Evolutionary conservation across 768 basidiomycete genomes (phyloP), one percentile per base, ranked within the genome.

Genomic region (Hortiboletus campestris): DNA sequence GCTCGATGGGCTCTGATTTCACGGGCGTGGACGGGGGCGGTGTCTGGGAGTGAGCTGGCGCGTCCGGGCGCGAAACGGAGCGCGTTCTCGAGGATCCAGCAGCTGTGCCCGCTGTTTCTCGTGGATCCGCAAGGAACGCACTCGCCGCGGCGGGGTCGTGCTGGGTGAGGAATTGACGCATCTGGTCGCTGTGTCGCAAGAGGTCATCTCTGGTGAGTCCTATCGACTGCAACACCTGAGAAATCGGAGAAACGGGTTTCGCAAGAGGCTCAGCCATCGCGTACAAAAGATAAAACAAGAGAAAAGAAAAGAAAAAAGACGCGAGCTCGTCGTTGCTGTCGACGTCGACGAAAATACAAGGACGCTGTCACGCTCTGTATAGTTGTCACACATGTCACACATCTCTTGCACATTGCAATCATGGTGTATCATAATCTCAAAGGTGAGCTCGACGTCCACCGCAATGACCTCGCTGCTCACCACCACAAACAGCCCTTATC

Each of bases 361-460:
- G 41, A 22, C 13, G n/a, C 2, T 52, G 64, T 65, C 64, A 65
- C 64, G 58, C 64, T 60, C 36, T 36, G 9, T 14, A 17, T 59
- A 57, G 16, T 25, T 44, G 65, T 66, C 65, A 66, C 65, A 55
- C 28, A 7, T 57, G 65, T 66, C 65, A 66, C 65, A 55, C 11
- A 2, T n/a, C 46, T 32, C 55, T 62, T 66, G 43, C 40, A 28
- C 17, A 17, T 11, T 38, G 53, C 57, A 51, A 59, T 40, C 64
- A 91, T 91, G 89, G 85, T 87, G 58, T 88, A 90, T 68, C 84
- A 90, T 65, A 94, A 93, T 77, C 82, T 94, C 67, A 94, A 94
- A 77, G 87, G 91, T 86, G 64, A 59, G 76, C 51, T 28, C 50
- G 53, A 38, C 43, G 31, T 28, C 25, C 25, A 47, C 53, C 43